phyloP scores from a whole-genome alignment of 2,329 filamentous ascomycete species.

The Neopestalotiopsis sp. region DNA sequence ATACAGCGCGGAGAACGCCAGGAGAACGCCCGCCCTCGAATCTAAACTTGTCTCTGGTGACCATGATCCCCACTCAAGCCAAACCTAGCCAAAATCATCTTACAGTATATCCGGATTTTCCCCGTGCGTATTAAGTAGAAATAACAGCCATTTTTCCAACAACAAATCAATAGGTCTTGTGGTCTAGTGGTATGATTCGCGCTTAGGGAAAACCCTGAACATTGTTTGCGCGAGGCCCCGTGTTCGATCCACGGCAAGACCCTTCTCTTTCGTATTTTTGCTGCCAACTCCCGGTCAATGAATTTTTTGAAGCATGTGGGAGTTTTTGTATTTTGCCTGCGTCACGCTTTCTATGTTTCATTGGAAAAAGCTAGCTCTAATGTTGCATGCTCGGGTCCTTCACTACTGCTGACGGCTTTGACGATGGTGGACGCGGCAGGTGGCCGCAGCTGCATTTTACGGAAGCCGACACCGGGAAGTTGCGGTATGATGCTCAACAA shows the following conservation, averaged over 20 bases:
- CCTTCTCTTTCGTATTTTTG: neutral
- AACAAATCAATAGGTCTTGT: neutral
- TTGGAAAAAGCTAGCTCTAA: too few relatives aligned
- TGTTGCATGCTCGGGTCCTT: too few relatives aligned
- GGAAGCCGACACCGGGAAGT: neutral
- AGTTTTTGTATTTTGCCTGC: neutral
- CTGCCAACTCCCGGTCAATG: neutral
- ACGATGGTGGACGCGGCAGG: neutral
- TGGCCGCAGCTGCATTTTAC: neutral
- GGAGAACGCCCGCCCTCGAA: too few relatives aligned
- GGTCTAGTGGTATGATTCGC: neutral
- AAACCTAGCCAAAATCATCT: too few relatives aligned
- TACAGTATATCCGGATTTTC: too few relatives aligned
- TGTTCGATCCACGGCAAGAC: neutral
- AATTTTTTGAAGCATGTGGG: too few relatives aligned
- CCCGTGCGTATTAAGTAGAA: fast-evolving
- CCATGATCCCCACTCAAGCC: too few relatives aligned
- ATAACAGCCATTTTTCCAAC: neutral
- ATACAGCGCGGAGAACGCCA: too few relatives aligned
- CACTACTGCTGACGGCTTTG: too few relatives aligned
- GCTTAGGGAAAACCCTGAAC: neutral
- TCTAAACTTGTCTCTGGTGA: too few relatives aligned
- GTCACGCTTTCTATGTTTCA: too few relatives aligned
- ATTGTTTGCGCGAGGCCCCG: neutral
- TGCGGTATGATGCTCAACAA: neutral